Conservation (phyloP, 2,329 filamentous ascomycete species). For the Tothia fuscella region DNA sequence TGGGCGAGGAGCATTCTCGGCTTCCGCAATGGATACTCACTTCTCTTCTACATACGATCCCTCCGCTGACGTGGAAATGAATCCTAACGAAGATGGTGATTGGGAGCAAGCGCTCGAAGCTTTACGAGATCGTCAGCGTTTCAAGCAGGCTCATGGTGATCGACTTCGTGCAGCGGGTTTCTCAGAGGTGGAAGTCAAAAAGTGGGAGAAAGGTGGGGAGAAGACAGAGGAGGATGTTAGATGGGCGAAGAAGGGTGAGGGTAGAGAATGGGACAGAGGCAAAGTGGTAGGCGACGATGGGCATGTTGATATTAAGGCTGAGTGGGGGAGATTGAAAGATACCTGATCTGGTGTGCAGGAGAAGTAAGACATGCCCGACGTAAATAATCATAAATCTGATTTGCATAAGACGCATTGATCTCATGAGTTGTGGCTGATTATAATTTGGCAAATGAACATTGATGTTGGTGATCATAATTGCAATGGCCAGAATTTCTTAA, state of each 20-base stretch:
- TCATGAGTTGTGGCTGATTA: no score
- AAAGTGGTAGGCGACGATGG: slow-evolving; percentile 48
- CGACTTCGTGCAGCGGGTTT: slow-evolving; percentile 69
- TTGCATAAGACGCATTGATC: no score
- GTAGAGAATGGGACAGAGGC: slow-evolving; percentile 55
- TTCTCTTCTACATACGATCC: slow-evolving; percentile 59
- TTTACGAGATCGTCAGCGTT: slow-evolving; percentile 65
- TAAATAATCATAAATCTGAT: no score
- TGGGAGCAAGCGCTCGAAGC: slow-evolving; percentile 76
- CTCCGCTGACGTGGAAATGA: slow-evolving; percentile 40
- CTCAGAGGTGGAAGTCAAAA: slow-evolving; percentile 58
- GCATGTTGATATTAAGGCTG: slow-evolving; percentile 36
- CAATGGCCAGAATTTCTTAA: no score
- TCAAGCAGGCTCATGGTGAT: slow-evolving; percentile 63
- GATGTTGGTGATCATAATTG: no score
- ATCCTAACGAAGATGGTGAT: slow-evolving; percentile 43
- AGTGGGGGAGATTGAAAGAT: slow-evolving; percentile 27
- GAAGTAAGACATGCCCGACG: no score
- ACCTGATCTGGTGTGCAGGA: slow-evolving; percentile 10
- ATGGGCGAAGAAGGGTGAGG: slow-evolving; percentile 61
- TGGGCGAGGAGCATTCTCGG: slow-evolving; percentile 54
- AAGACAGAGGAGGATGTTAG: slow-evolving; percentile 54
- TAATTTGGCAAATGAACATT: no score
- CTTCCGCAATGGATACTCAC: slow-evolving; percentile 62
- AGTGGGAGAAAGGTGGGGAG: slow-evolving; percentile 53